Evolutionary conservation across 2,329 filamentous ascomycete species (phyloP).

Genomic region (Sporothrix brasiliensis): DNA sequence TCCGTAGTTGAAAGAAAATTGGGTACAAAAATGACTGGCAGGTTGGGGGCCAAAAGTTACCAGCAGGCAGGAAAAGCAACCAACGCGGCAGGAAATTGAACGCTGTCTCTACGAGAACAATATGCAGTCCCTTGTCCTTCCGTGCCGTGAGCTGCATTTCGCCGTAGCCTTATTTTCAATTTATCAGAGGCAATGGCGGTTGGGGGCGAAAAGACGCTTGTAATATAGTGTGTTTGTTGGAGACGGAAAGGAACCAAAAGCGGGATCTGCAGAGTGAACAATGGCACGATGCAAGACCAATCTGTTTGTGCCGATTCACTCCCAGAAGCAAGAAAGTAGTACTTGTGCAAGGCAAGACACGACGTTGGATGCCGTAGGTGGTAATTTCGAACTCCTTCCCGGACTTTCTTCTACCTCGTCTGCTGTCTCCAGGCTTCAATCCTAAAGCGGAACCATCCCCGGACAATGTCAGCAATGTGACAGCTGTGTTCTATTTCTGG

Average conservation of each 20-base stretch:
- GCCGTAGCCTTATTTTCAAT: not conserved
- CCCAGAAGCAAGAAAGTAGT: not conserved
- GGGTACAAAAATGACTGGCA: not conserved
- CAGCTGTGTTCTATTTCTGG: slow-evolving; percentile 24
- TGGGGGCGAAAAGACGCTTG: not conserved
- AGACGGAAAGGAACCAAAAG: no score
- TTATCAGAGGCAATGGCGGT: not conserved
- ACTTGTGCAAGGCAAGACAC: not conserved
- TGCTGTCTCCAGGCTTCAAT: not conserved
- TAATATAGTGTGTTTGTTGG: not conserved
- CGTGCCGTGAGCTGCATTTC: not conserved
- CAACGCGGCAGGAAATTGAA: slow-evolving; percentile 9
- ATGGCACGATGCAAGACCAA: slow-evolving; percentile 6
- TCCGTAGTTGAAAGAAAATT: not conserved
- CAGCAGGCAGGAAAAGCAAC: not conserved
- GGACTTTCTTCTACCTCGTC: no score
- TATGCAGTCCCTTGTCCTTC: not conserved
- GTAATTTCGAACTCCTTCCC: not conserved
- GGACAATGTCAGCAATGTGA: not conserved
- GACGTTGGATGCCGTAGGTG: not conserved
- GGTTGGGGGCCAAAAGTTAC: slow-evolving; percentile 18
- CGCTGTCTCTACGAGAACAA: not conserved
- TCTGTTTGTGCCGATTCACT: not conserved
- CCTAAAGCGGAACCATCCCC: not conserved
- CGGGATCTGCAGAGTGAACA: not conserved